Conservation (phyloP, 2,329 filamentous ascomycete species). For the Pseudogymnoascus sp. region DNA sequence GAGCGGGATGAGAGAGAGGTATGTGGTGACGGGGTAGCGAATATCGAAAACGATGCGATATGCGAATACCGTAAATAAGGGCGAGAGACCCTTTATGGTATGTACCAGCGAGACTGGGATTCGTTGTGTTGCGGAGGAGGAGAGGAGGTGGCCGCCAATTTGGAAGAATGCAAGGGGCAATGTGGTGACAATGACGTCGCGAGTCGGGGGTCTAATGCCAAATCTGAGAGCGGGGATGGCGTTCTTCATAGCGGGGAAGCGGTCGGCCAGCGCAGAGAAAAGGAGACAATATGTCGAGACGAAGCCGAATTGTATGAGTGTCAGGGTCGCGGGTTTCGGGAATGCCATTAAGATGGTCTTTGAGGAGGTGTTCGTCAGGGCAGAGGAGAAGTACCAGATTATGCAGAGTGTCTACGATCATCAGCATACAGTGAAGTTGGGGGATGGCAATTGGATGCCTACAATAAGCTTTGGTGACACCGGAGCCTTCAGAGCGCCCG, state of each 20-base stretch:
- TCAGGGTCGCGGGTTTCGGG: slow-evolving; percentile 83
- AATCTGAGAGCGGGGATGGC: slow-evolving; percentile 73
- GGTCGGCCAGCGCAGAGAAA: slow-evolving; percentile 64
- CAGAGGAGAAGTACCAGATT: slow-evolving; percentile 91
- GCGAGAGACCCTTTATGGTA: slow-evolving; percentile 95
- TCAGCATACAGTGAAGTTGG: slow-evolving; percentile 23
- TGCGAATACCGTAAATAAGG: slow-evolving; percentile 87
- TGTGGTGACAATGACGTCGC: slow-evolving; percentile 76
- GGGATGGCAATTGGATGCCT: slow-evolving; percentile 29
- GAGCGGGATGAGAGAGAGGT: slow-evolving; percentile 80
- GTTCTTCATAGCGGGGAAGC: slow-evolving; percentile 63
- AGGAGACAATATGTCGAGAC: slow-evolving; percentile 82
- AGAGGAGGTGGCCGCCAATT: slow-evolving; percentile 86
- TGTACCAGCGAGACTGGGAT: slow-evolving; percentile 96
- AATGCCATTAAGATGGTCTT: slow-evolving; percentile 94
- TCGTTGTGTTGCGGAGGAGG: slow-evolving; percentile 85
- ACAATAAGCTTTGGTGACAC: slow-evolving; percentile 84
- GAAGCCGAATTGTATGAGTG: slow-evolving; percentile 86
- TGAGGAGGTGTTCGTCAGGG: slow-evolving; percentile 93
- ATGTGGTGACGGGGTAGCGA: slow-evolving; percentile 78
- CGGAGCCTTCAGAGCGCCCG: slow-evolving; percentile 81
- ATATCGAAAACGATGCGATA: slow-evolving; percentile 88
- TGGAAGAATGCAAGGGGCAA: slow-evolving; percentile 90
- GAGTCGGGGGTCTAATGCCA: slow-evolving; percentile 72
- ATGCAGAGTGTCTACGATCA: slow-evolving; percentile 65